A percentile compares a stretch with the other conserved stretches of the same genome.
phyloP scores from a whole-genome alignment of 345 rosid species.

The Sonneratia caseolaris region DNA sequence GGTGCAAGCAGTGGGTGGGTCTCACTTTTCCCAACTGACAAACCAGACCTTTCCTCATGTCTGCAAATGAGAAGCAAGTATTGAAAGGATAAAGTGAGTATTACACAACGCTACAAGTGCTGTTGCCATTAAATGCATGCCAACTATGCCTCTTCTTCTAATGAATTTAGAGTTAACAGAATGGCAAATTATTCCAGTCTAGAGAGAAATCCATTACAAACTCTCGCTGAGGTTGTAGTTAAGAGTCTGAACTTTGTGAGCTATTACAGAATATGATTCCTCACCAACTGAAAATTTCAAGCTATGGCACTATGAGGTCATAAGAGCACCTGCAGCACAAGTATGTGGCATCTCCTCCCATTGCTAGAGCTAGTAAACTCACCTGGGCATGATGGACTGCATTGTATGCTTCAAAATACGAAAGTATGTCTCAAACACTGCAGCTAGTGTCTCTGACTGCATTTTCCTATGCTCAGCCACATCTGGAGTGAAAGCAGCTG shows the following conservation, averaged over 20 bases:
- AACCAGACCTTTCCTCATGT: constrained; percentile 24
- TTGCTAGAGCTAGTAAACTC: constrained; percentile 1
- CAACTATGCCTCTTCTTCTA: neutral
- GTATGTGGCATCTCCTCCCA: neutral
- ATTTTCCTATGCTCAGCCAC: constrained; percentile 50
- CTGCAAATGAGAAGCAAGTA: constrained; percentile 5
- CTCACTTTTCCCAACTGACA: constrained; percentile 25
- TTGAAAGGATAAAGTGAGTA: neutral
- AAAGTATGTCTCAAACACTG: constrained; percentile 82
- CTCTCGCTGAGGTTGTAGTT: neutral
- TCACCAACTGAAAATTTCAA: neutral
- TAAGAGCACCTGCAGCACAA: neutral
- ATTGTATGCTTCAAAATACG: constrained; percentile 74
- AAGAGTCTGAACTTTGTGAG: neutral
- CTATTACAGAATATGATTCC: neutral
- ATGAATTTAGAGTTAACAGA: neutral
- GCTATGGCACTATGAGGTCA: neutral
- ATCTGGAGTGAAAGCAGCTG: constrained; percentile 56
- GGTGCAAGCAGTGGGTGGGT: constrained; percentile 68
- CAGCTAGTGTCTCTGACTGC: constrained; percentile 76
- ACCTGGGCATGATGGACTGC: constrained; percentile 48
- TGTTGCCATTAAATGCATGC: neutral
- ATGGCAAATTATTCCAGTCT: neutral
- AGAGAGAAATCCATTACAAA: neutral
- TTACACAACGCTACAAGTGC: neutral